These are phyloP conservation scores for Stachybotrys chartarum DNA, from an alignment of 2,329 filamentous ascomycete genomes.

Conservation along the genomic window DNA sequence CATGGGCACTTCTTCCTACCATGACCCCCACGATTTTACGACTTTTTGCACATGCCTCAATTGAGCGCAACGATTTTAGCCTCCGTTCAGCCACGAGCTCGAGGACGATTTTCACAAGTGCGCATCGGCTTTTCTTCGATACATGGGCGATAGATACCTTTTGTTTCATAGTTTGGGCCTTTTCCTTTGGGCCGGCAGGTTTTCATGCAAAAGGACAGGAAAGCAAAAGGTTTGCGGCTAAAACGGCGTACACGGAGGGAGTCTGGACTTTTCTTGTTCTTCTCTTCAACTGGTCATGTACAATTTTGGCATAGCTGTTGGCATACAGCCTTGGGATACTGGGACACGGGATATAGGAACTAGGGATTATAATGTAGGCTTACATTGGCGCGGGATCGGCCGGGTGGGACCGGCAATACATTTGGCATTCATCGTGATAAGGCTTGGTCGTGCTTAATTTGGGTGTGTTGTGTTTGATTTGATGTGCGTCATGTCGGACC, in stretches of 20 bases:
- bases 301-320: not conserved
- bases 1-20: not conserved
- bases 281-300: not conserved
- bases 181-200: not conserved
- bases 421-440: not conserved
- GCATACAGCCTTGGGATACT: not conserved
- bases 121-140: not conserved
- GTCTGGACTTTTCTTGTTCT: not conserved
- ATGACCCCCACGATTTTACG: not conserved
- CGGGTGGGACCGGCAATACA: not conserved
- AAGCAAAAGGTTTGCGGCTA: not conserved
- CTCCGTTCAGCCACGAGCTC: not conserved
- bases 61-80: not conserved
- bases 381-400: not conserved
- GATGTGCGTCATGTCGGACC: too few relatives aligned
- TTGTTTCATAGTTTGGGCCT: not conserved
- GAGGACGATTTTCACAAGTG: not conserved
- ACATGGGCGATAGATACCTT: not conserved
- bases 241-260: too few relatives aligned
- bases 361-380: not conserved
- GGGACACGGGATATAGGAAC: not conserved
- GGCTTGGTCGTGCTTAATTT: too few relatives aligned
- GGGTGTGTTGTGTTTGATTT: too few relatives aligned
- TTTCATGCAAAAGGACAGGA: not conserved
- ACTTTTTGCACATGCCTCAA: not conserved